A percentile compares a stretch with the other conserved stretches of the same genome.
These are phyloP conservation scores for Physcomitrellopsis africana DNA, from an alignment of 225 moss, liverwort and hornwort genomes.

Conservation along the genomic window DNA sequence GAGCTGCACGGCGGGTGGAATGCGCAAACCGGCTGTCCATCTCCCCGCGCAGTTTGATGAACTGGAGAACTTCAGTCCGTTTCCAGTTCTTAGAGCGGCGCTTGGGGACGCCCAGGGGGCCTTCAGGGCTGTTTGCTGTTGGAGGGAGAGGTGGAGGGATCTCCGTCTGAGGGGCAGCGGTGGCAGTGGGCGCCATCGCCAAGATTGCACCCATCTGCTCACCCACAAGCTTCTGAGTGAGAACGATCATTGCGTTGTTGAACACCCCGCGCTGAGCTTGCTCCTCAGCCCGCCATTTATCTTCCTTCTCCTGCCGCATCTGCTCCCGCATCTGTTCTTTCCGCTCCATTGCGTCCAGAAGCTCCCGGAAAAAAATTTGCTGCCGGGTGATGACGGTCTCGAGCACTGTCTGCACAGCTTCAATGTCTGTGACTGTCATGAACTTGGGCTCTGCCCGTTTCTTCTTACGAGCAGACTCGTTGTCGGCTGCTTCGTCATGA, in stretches of 20 bases:
- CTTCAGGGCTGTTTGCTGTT: constrained; percentile 39
- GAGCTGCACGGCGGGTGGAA: constrained; percentile 57
- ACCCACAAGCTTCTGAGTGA: constrained; percentile 73
- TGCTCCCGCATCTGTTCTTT: constrained; percentile 75
- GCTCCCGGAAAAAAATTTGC: constrained; percentile 70
- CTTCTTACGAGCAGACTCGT: constrained; percentile 53
- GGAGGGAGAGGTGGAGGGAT: constrained; percentile 11
- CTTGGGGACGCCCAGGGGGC: constrained; percentile 45
- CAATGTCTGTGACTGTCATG: constrained; percentile 54
- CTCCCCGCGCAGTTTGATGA: constrained; percentile 73
- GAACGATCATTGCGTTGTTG: constrained; percentile 77
- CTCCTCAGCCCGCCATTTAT: constrained; percentile 81
- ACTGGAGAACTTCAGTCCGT: constrained; percentile 65
- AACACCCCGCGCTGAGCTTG: constrained; percentile 65
- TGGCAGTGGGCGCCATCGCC: constrained; percentile 5
- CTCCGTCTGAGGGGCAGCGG: constrained; percentile 11
- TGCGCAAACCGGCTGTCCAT: constrained; percentile 69
- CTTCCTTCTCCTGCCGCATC: constrained; percentile 77
- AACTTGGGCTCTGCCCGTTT: constrained; percentile 41
- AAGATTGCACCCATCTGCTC: constrained; percentile 46
- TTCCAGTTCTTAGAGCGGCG: constrained; percentile 82
- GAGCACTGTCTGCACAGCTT: constrained; percentile 60
- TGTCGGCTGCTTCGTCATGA: constrained; percentile 37
- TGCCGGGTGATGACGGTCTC: constrained; percentile 64
- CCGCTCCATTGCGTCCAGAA: constrained; percentile 72